A percentile compares a stretch with the other conserved stretches of the same genome.
These are phyloP conservation scores for Fusarium globosum DNA, from an alignment of 2,329 filamentous ascomycete species.

Conservation along the genomic window DNA sequence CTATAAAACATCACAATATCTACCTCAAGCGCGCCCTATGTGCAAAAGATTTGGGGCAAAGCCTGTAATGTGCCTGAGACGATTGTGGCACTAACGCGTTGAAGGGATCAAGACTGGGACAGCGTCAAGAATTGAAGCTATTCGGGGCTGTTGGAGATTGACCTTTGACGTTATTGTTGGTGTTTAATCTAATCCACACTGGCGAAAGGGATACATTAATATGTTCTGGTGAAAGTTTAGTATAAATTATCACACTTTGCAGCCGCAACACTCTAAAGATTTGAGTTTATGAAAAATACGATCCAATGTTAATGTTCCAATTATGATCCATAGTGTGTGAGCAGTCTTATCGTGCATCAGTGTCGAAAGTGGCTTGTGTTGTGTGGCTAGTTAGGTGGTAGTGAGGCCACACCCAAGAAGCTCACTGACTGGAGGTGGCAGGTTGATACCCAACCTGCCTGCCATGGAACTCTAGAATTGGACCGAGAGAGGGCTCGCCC, in stretches of 20 bases:
- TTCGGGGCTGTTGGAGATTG: not conserved
- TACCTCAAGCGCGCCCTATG: not conserved
- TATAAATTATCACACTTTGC: not conserved
- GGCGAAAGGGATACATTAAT: not conserved
- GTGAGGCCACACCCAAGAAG: not conserved
- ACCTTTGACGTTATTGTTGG: not conserved
- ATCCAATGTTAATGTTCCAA: not conserved
- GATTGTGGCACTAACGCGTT: not conserved
- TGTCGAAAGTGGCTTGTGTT: not conserved
- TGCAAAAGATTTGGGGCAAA: not conserved
- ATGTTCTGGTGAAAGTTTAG: not conserved
- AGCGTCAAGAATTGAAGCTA: constrained; percentile 4
- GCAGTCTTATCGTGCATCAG: not conserved
- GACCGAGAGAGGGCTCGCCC: not conserved
- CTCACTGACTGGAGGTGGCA: not conserved
- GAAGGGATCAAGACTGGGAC: not conserved
- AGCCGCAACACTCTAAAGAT: not conserved
- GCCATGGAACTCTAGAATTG: not conserved
- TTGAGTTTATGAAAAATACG: not conserved
- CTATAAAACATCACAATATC: constrained; percentile 17
- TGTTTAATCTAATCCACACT: not conserved
- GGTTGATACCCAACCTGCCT: not conserved
- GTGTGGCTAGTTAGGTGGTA: not conserved
- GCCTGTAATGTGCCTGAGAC: not conserved
- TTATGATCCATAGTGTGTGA: not conserved